Evolutionary conservation across 176 grass and related monocot species (phyloP).

Genomic region (Ensete ventricosum): DNA sequence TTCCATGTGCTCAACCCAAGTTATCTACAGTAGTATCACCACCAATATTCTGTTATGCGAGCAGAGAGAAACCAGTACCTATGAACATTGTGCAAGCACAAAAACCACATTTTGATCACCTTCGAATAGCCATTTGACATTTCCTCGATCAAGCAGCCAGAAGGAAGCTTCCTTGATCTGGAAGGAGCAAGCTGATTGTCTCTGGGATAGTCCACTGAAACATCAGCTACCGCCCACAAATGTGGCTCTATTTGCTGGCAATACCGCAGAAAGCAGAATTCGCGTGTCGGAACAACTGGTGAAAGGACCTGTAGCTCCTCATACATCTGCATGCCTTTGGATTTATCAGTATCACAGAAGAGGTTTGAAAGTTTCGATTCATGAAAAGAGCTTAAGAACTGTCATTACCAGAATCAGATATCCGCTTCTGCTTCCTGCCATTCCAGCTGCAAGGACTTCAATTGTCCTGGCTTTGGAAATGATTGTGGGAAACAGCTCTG

Average conservation of each 20-base stretch:
- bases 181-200: conserved; percentile 40
- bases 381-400: background rate
- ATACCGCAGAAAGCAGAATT: conserved; percentile 89
- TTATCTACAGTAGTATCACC: conserved; percentile 37
- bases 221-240: conserved; percentile 71
- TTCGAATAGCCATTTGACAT: conserved; percentile 84
- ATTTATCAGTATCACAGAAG: background rate
- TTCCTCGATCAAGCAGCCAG: conserved; percentile 78
- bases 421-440: conserved; percentile 46
- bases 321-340: conserved; percentile 50
- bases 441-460: conserved; percentile 56
- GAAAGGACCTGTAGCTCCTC: conserved; percentile 77
- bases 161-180: conserved; percentile 57
- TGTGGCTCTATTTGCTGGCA: conserved; percentile 87
- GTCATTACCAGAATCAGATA: conserved; percentile 62
- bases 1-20: conserved; percentile 88
- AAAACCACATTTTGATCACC: conserved; percentile 12
- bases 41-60: background rate
- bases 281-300: conserved; percentile 56
- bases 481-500: conserved; percentile 80
- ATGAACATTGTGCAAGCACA: background rate
- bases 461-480: conserved; percentile 54
- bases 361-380: background rate
- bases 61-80: background rate
- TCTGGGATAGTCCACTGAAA: conserved; percentile 53